Evolutionary conservation across 495 filamentous ascomycete species (phyloP).

Genomic region (Xylaria palmicola): DNA sequence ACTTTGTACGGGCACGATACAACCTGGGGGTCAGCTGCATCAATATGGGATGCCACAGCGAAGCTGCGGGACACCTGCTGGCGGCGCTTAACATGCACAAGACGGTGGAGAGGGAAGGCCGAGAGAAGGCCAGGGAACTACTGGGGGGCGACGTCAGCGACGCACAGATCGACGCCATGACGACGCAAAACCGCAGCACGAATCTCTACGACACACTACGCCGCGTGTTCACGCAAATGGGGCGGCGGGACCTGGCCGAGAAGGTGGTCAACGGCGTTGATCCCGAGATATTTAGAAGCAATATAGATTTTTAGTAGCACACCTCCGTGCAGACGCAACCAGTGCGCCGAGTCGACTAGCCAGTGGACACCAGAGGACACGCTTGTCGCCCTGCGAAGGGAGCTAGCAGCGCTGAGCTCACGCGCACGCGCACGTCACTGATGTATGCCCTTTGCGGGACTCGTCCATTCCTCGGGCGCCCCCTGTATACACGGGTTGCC

Average conservation of each 20-base stretch:
- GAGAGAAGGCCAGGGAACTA: slow-evolving; percentile 81
- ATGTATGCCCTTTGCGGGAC: background rate
- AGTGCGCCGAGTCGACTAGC: too few species aligned
- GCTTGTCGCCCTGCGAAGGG: too few species aligned
- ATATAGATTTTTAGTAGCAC: slow-evolving; percentile 51
- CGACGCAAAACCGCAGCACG: slow-evolving; percentile 90
- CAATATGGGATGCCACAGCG: slow-evolving; percentile 91
- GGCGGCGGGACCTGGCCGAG: slow-evolving; percentile 79
- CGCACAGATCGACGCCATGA: slow-evolving; percentile 73
- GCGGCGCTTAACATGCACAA: slow-evolving; percentile 96
- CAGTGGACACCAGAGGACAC: too few species aligned
- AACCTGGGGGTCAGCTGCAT: slow-evolving; percentile 96
- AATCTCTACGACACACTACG: slow-evolving; percentile 92
- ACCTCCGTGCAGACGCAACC: too few species aligned
- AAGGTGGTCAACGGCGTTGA: slow-evolving; percentile 86
- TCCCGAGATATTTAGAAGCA: slow-evolving; percentile 76
- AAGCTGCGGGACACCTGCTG: slow-evolving; percentile 93
- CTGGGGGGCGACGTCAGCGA: slow-evolving; percentile 64
- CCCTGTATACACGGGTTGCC: background rate
- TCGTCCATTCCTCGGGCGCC: background rate
- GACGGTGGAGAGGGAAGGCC: slow-evolving; percentile 80
- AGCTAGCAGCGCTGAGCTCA: too few species aligned
- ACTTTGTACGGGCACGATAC: slow-evolving; percentile 95
- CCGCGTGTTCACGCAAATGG: slow-evolving; percentile 94
- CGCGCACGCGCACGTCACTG: too few species aligned